Base-by-base conservation (phyloP, 129 eudicot genomes). In the Erigeron canadensis region DNA sequence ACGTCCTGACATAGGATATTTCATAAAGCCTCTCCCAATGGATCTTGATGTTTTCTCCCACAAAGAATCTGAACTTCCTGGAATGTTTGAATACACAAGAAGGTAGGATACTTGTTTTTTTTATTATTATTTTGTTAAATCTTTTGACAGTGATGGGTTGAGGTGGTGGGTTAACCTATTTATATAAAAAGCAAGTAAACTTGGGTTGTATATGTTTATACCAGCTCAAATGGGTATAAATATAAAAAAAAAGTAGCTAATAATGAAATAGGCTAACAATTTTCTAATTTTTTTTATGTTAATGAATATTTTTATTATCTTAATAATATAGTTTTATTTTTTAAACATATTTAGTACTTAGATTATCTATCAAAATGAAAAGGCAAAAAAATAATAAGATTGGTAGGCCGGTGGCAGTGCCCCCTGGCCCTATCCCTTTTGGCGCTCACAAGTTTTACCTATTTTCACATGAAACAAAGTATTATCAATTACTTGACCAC, bases 1-100 rank as follows among this genome's bases (percentile, higher is more conserved):
- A 80, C 85, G 89, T 67, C 96, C 98, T 34, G 96, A 93, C 77
- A 87, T 93, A 48, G 98, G 98, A 56, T 93, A 89, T 59, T 93
- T 93, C 79, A 74, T 93, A 38, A 93, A 80, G 85, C 98, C 96
- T 66, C 86, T 93, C 28, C 80, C 75, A 5, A 83, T 93, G 88
- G 88, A 89, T 71, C 69, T 75, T 41, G 81, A 80, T 18, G 71
- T 19, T 22, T 93, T 93, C 78, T 56, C 64, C 21, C 76, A 59
- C 70, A 93, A 89, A 80, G 98, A 89, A 77, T 79, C 96, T 68
- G 88, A 85, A 77, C 98, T 93, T 59, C 92, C 86, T 74, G 98
- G 98, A 69, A 93, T 93, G 98, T 93, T 93, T 53, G 98, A 93
- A 76, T 83, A 79, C 76, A 83, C 69, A 46, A 89, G 95, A 75